Base-by-base conservation (phyloP, 1,284 basidiomycete genomes). In the Puccinia hordei region DNA sequence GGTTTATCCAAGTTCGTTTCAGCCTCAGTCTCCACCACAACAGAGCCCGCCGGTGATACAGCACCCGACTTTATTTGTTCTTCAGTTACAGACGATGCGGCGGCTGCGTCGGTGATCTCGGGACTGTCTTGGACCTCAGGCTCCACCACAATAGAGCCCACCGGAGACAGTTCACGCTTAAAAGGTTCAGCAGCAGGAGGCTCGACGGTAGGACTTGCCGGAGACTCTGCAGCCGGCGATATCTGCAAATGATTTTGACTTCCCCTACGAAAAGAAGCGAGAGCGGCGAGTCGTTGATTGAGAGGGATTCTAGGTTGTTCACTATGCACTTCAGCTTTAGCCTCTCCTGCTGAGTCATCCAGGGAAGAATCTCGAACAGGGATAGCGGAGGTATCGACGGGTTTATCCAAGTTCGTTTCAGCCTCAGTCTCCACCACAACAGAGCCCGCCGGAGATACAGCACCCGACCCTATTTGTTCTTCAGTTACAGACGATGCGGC, bases 211-310 rank as follows among this genome's bases (percentile, higher is more conserved):
- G 6, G 38, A 12, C 38, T 41, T 4, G 38, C 38, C 6, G 38
- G 12, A 41, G 38, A 41, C 12, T 6, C 38, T 4, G 38, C 4
- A 6, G 38, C 38, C 38, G 38, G 12, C 38, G 38, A n/a, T n/a
- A n/a, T n/a, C n/a, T n/a, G n/a, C n/a, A n/a, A n/a, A n/a, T n/a
- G n/a, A n/a, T n/a, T n/a, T n/a, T n/a, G n/a, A n/a, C n/a, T n/a
- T n/a, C n/a, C 53, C 27, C 73, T n/a, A 22, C 74, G n/a, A 53
- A n/a, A 51, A 55, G 74, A 49, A 35, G 74, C 74, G 33, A 76
- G 66, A 22, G 74, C 74, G 9, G 74, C 74, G 15, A 76, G 51
- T 13, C 74, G n/a, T 46, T 76, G 41, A 46, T 46, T 66, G 17
- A 76, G 46, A 4, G 61, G 22, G 35, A 74, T 35, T 46, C 27